These are phyloP conservation scores for Cudoniella acicularis DNA, from an alignment of 495 filamentous ascomycete species.

Conservation along the genomic window DNA sequence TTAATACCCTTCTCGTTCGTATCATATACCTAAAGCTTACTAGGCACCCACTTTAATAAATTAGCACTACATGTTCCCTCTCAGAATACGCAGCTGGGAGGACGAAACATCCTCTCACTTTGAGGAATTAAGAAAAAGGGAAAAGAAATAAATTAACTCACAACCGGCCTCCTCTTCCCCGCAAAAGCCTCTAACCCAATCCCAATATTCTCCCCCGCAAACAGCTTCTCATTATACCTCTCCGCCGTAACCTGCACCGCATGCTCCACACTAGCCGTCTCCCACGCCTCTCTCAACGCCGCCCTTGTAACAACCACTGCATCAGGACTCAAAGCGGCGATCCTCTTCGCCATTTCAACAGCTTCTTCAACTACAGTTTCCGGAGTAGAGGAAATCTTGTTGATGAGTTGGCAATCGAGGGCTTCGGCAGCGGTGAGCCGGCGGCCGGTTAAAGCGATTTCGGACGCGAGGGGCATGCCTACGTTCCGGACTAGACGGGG, in stretches of 20 bases:
- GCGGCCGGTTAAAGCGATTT: constrained; percentile 70
- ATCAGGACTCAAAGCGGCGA: constrained; percentile 67
- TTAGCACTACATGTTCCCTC: too few relatives aligned
- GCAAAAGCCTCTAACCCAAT: constrained; percentile 67
- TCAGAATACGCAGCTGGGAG: too few relatives aligned
- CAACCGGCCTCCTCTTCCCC: constrained; percentile 59
- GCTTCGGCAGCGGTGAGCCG: constrained; percentile 60
- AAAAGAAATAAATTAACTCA: too few relatives aligned
- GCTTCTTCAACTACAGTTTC: constrained; percentile 47
- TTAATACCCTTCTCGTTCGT: not conserved
- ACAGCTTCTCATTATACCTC: constrained; percentile 48
- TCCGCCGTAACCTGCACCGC: constrained; percentile 54
- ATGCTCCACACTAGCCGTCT: constrained; percentile 58
- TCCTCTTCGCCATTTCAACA: constrained; percentile 46
- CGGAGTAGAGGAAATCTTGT: constrained; percentile 56
- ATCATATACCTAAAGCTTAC: too few relatives aligned
- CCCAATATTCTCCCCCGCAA: constrained; percentile 56
- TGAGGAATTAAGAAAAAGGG: too few relatives aligned
- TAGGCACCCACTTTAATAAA: constrained; percentile 51
- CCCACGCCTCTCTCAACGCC: constrained; percentile 61
- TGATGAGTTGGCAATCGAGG: constrained; percentile 68
- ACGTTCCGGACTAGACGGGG: constrained; percentile 67
- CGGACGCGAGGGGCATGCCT: constrained; percentile 65
- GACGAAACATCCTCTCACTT: too few relatives aligned
- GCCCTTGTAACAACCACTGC: constrained; percentile 64